Evolutionary conservation across 345 rosid species (phyloP), one percentile per base, ranked within the genome.

Genomic region (Populus simonii): DNA sequence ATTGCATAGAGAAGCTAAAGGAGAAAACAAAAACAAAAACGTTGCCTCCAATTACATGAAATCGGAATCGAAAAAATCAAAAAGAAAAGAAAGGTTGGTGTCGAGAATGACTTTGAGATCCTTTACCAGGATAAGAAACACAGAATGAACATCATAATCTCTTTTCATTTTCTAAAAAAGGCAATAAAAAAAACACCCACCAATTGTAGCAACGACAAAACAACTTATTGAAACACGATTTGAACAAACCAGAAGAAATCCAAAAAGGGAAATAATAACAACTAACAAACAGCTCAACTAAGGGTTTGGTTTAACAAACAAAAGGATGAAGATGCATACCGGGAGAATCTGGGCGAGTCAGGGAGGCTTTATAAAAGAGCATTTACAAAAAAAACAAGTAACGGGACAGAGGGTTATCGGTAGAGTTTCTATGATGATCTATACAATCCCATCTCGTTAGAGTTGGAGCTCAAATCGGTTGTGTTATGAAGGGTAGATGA

Each of bases 321-420:
- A 36, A 7, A 33, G 20, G 3, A 62, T 4, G 13, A 16, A 38
- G 67, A 80, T 51, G 23, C 76, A 49, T 78, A 86, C 93, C 91
- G 82, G 82, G 66, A 79, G 73, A 76, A 76, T 39, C 81, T 80
- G 72, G 75, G 67, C 53, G 12, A 77, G 78, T 89, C 90, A 86
- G 43, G 91, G 97, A 74, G 93, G 88, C 89, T 87, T 86, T 94
- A 87, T 87, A 84, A 78, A 82, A 85, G 76, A 81, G 80, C 71
- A 78, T 82, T 81, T 15, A 81, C 80, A 63, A 16, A 67, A 71
- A 18, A 47, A 61, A 5, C 0, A 59, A 76, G 35, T 25, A 77
- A 70, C 67, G 73, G 80, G 80, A 72, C 49, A 78, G 69, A 36
- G 61, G 53, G 69, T 79, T 36, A 17, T 7, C 62, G 71, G 72